Evolutionary conservation across 2,329 filamentous ascomycete genomes (phyloP), one percentile per base, ranked within the genome.

Genomic region (Alternaria novae-zelandiae): DNA sequence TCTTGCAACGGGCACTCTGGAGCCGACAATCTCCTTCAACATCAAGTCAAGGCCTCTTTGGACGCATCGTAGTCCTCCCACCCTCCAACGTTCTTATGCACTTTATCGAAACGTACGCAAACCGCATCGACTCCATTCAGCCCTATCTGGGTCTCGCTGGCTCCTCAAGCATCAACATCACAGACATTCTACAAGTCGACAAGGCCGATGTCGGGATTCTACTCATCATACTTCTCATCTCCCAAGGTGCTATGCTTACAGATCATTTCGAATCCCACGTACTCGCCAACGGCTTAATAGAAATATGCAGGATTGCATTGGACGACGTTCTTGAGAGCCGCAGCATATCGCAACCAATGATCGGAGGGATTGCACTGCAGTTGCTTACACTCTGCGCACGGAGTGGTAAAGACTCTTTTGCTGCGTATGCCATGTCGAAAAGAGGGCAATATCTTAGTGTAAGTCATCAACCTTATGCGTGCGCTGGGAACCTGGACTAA

Each of bases 231-330:
- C 47, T 61, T 8, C 20, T 61, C 2, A 61, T 61, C 8, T 36
- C 59, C 10, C 59, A 61, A 23, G 59, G 59, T 21, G 59, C 59
- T 4, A 58, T 61, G 59, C 59, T 61, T 9, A 61, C 59, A 41
- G 21, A 58, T 47, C 46, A 61, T 30, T 25, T 36, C 5, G 47
- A 61, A 46, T 61, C 59, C 0, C 59, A 58, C 17, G 13, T 61
- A 15, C 49, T 61, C 5, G 59, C 59, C 7, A 43, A 58, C 25
- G 59, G 59, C 6, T 23, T 61, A 12, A 58, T 61, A 15, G 54
- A 61, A 32, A 47, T 61, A 9, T 58, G 59, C 47, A 61, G 54
- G n/a, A 49, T 61, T 12, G 59, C 59, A 10, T 41, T 61, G 47
- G 49, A 58, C 23, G 54, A 61, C 13, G 54, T 58, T 46, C 47